phyloP scores from a whole-genome alignment of 371 early-diverging fungal genomes.

The Apophysomyces trapeziformis region DNA sequence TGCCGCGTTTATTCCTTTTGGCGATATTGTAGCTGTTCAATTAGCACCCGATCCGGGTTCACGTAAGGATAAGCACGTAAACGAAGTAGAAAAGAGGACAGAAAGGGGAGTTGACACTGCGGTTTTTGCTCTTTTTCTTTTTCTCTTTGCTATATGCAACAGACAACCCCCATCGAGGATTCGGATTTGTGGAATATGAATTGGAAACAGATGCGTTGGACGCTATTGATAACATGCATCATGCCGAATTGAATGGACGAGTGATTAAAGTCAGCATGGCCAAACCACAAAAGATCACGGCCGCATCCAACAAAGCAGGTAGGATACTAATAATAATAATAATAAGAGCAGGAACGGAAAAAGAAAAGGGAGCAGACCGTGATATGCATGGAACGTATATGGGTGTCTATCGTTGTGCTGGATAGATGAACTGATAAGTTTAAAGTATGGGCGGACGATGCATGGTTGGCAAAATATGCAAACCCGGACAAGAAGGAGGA shows the following conservation, averaged over 20 bases:
- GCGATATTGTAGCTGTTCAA: slow-evolving; percentile 89
- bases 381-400: too few relatives aligned
- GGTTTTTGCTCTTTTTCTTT: too few relatives aligned
- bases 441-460: slow-evolving; percentile 78
- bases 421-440: background rate
- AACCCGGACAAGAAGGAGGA: slow-evolving; percentile 29
- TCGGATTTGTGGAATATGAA: slow-evolving; percentile 96
- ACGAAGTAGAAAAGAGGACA: background rate
- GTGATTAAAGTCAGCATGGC: slow-evolving; percentile 90
- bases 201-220: slow-evolving; percentile 80
- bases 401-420: too few relatives aligned
- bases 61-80: slow-evolving; percentile 45
- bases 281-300: slow-evolving; percentile 67
- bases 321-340: slow-evolving; percentile 10
- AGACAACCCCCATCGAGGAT: slow-evolving; percentile 84
- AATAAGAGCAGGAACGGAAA: background rate
- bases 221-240: slow-evolving; percentile 95
- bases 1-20: slow-evolving; percentile 96
- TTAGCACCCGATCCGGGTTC: slow-evolving; percentile 80
- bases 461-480: slow-evolving; percentile 70
- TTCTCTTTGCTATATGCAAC: background rate
- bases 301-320: slow-evolving; percentile 68
- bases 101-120: background rate
- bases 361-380: too few relatives aligned
- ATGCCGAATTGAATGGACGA: slow-evolving; percentile 85